These are phyloP conservation scores for Vigna reflexopilosa DNA, from an alignment of 306 rosid genomes.

Conservation along the genomic window DNA sequence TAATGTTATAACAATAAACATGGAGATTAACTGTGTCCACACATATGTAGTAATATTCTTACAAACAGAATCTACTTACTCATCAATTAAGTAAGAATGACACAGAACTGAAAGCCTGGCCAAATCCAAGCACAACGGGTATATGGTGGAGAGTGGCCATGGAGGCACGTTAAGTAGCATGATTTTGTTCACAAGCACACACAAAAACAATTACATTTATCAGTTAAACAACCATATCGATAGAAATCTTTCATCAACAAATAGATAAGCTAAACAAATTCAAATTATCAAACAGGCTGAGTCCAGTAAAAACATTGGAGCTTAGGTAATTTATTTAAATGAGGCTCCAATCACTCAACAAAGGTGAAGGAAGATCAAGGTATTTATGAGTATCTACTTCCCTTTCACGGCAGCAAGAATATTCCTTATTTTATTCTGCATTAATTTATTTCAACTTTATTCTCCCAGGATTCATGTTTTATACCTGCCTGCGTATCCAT, in stretches of 20 bases:
- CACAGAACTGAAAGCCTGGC: constrained; percentile 1
- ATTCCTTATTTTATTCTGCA: neutral
- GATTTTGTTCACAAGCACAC: constrained; percentile 3
- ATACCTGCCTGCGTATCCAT: neutral
- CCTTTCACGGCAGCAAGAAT: neutral
- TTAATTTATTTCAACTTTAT: neutral
- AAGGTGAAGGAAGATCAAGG: neutral
- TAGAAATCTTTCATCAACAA: neutral
- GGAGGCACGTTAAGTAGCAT: constrained; percentile 3
- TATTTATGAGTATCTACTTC: neutral
- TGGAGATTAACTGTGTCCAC: too few species aligned
- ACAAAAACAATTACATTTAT: neutral
- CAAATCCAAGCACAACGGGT: neutral
- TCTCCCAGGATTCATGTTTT: neutral
- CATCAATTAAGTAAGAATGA: neutral
- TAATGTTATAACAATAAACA: too few species aligned
- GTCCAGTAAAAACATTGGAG: neutral
- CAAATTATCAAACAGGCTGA: constrained; percentile 3
- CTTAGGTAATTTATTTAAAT: neutral
- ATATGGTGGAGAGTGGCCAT: neutral
- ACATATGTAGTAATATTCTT: neutral
- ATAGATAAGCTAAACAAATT: neutral
- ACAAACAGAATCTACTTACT: constrained; percentile 5
- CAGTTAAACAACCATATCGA: constrained; percentile 6
- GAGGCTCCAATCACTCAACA: neutral